These are phyloP conservation scores for Herpotrichia juniperi DNA, from an alignment of 2,329 filamentous ascomycete genomes.

Conservation along the genomic window DNA sequence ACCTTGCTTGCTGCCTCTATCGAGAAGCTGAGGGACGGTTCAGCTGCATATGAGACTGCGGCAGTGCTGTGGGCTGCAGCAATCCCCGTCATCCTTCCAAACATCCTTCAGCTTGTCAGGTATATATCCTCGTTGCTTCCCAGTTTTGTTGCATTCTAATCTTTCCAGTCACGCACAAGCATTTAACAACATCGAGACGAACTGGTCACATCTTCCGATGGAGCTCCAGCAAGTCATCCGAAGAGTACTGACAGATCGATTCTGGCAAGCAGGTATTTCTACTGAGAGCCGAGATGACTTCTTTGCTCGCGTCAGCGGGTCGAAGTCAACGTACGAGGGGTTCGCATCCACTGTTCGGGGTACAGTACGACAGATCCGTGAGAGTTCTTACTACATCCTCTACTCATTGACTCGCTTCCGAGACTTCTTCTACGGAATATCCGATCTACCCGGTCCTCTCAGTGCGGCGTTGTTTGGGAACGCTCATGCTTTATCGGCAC, in stretches of 20 bases:
- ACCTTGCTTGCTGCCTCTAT: constrained; percentile 91
- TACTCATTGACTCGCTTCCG: constrained; percentile 91
- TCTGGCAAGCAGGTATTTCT: constrained; percentile 98
- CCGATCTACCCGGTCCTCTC: constrained; percentile 80
- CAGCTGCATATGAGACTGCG: constrained; percentile 75
- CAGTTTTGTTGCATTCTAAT: background rate
- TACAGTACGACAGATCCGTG: constrained; percentile 85
- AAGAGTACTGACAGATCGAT: constrained; percentile 87
- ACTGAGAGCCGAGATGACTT: constrained; percentile 96
- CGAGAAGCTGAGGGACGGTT: constrained; percentile 80
- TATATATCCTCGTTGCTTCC: constrained; percentile 35
- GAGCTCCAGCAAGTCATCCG: constrained; percentile 80
- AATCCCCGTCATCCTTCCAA: constrained; percentile 82
- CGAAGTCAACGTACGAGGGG: constrained; percentile 87
- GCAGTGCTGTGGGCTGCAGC: constrained; percentile 83
- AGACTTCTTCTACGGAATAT: constrained; percentile 87
- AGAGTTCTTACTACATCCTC: constrained; percentile 92
- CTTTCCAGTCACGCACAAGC: constrained; percentile 78
- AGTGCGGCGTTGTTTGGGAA: constrained; percentile 85
- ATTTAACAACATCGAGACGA: constrained; percentile 78
- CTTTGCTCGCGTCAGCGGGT: constrained; percentile 87
- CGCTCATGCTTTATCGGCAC: constrained; percentile 81
- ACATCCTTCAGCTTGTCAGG: constrained; percentile 82
- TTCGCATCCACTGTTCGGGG: constrained; percentile 93
- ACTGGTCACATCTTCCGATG: constrained; percentile 77